A percentile compares a stretch with the other conserved stretches of the same genome.
Evolutionary conservation across 176 grass and related monocot genomes (phyloP).

Genomic region (Themeda triandra): DNA sequence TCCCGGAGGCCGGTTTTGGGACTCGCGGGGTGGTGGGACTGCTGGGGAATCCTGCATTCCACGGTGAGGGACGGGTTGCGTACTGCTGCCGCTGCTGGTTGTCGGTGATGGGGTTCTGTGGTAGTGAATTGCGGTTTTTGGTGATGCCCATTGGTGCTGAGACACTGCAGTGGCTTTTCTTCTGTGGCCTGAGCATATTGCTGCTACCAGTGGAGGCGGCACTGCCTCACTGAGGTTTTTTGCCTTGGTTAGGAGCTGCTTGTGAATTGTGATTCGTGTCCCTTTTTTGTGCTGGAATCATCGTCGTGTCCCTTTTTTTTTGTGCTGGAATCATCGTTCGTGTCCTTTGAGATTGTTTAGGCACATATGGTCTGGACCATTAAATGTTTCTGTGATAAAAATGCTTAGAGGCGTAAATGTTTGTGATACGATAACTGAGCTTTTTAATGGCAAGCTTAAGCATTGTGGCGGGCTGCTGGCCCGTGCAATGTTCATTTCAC

Average conservation of each 20-base stretch:
- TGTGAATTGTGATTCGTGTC: not conserved
- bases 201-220: not conserved
- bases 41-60: not conserved
- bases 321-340: not conserved
- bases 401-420: too few relatives aligned
- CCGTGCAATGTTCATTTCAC: not conserved
- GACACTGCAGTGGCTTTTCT: not conserved
- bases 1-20: not conserved
- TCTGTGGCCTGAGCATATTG: not conserved
- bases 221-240: not conserved
- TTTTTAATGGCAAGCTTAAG: not conserved
- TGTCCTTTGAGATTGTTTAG: not conserved
- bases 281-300: not conserved
- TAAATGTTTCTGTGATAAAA: not conserved
- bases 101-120: not conserved
- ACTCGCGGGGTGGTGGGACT: not conserved
- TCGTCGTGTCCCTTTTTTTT: not conserved
- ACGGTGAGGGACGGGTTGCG: not conserved
- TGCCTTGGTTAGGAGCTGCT: not conserved
- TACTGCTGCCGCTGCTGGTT: not conserved
- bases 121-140: slow-evolving; percentile 2
- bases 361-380: not conserved
- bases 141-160: not conserved
- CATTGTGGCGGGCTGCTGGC: not conserved
- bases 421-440: too few relatives aligned